phyloP scores from a whole-genome alignment of 2,329 filamentous ascomycete genomes.

The Pseudohalonectria lignicola region DNA sequence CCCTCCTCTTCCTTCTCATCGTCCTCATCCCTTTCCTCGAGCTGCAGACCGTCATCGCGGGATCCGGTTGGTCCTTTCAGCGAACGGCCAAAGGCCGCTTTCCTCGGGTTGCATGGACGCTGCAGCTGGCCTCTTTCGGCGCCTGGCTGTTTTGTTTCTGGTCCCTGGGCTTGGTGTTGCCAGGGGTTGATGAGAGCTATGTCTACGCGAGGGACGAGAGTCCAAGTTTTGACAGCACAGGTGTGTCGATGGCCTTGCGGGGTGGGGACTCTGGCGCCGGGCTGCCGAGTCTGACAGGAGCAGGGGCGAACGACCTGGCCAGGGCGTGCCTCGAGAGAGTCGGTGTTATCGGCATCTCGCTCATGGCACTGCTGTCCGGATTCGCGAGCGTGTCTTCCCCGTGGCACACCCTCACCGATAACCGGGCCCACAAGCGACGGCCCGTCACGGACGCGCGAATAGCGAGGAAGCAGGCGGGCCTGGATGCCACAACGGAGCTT shows the following conservation, averaged over 20 bases:
- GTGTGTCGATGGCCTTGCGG: conserved; percentile 14
- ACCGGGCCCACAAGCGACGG: conserved; percentile 33
- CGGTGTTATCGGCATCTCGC: conserved; percentile 72
- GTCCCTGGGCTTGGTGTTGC: conserved; percentile 56
- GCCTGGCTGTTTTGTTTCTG: conserved; percentile 68
- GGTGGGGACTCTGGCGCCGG: conserved; percentile 1
- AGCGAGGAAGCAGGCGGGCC: conserved; percentile 63
- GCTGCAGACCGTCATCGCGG: conserved; percentile 52
- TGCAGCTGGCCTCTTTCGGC: conserved; percentile 52
- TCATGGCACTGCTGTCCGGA: conserved; percentile 82
- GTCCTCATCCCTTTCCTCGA: conserved; percentile 70
- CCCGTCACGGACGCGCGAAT: conserved; percentile 66
- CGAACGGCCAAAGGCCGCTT: conserved; percentile 42
- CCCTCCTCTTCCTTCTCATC: conserved; percentile 61
- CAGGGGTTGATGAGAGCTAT: conserved; percentile 12
- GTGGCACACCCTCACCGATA: conserved; percentile 71
- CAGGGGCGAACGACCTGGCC: conserved; percentile 23
- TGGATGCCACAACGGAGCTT: conserved; percentile 73
- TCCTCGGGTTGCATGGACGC: conserved; percentile 50
- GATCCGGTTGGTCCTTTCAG: conserved; percentile 51
- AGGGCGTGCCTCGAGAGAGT: conserved; percentile 56
- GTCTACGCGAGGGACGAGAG: conserved; percentile 10
- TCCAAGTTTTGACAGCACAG: conserved; percentile 19
- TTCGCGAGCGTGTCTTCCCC: conserved; percentile 82
- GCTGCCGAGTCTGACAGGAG: not conserved